Evolutionary conservation across 164 flowering plant species (phyloP).

Genomic region (Chimonanthus praecox): DNA sequence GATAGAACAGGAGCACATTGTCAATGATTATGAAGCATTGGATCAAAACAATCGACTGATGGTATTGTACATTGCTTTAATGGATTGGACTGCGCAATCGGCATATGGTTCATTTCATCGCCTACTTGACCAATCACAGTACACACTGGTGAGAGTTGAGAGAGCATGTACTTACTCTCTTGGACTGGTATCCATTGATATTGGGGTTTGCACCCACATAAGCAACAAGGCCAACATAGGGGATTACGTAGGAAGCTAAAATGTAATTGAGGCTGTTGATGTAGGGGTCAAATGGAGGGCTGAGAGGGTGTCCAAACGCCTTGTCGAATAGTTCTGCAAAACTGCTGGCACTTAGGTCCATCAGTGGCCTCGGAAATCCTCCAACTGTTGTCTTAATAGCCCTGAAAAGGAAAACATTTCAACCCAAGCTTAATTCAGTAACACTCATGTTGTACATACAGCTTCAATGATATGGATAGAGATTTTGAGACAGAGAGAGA

Average conservation of each 20-base stretch:
- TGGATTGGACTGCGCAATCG: no score
- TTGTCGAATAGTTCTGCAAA: slow-evolving; percentile 34
- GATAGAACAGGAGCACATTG: not conserved
- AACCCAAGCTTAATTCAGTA: not conserved
- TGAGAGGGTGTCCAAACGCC: slow-evolving; percentile 37
- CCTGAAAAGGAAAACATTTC: slow-evolving; percentile 23
- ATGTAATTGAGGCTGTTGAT: slow-evolving; percentile 39
- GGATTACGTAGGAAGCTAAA: slow-evolving; percentile 46
- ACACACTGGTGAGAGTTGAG: not conserved
- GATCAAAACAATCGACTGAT: not conserved
- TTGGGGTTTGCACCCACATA: slow-evolving; percentile 62
- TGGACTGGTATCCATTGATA: slow-evolving; percentile 16
- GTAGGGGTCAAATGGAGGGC: slow-evolving; percentile 69
- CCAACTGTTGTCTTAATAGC: slow-evolving; percentile 33
- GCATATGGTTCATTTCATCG: not conserved
- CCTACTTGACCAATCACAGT: not conserved
- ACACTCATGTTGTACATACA: not conserved
- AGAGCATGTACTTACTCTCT: slow-evolving; percentile 3
- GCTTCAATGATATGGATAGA: slow-evolving; percentile 26
- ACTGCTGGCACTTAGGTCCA: slow-evolving; percentile 32
- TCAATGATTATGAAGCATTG: not conserved
- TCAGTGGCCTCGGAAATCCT: slow-evolving; percentile 48
- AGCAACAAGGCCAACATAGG: slow-evolving; percentile 62
- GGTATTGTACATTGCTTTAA: not conserved
- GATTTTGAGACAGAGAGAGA: not conserved